Evolutionary conservation across 768 basidiomycete genomes (phyloP).

Genomic region (Tylopilus felleus): DNA sequence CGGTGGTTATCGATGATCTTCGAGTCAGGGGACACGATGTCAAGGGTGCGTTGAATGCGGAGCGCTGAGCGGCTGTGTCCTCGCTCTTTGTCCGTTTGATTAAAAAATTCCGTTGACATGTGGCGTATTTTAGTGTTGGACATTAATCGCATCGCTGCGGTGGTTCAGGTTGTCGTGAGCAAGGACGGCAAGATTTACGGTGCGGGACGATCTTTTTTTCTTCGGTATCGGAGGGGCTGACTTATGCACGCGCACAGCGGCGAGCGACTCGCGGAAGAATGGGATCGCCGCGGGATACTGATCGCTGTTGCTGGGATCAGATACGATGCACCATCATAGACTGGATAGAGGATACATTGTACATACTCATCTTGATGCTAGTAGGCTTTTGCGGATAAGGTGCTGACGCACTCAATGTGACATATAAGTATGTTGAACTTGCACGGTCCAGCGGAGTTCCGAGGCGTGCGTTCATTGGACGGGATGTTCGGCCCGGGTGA

Average conservation of each 20-base stretch:
- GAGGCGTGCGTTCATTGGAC: not conserved
- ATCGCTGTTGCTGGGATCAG: not conserved
- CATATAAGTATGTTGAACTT: not conserved
- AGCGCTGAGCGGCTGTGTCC: not conserved
- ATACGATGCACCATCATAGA: not conserved
- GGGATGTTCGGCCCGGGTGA: conserved; percentile 1
- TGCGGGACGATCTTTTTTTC: conserved; percentile 31
- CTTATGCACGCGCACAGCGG: conserved; percentile 45
- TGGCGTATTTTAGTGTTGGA: conserved; percentile 46
- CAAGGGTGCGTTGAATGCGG: conserved; percentile 41
- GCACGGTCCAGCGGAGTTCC: not conserved
- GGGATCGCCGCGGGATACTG: conserved; percentile 84
- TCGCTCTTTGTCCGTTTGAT: not conserved
- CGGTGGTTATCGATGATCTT: conserved; percentile 54
- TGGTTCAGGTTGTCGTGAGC: conserved; percentile 63
- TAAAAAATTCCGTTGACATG: not conserved
- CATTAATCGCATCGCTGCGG: conserved; percentile 69
- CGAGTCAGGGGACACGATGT: conserved; percentile 66
- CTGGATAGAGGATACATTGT: not conserved
- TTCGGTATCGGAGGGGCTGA: not conserved
- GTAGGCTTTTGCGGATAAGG: not conserved
- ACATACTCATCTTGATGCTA: not conserved
- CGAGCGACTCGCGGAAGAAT: conserved; percentile 89
- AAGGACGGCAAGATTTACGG: conserved; percentile 59
- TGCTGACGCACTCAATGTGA: too few species aligned